Base-by-base conservation (phyloP, 768 basidiomycete genomes). In the Strobilomyces dryophilus region DNA sequence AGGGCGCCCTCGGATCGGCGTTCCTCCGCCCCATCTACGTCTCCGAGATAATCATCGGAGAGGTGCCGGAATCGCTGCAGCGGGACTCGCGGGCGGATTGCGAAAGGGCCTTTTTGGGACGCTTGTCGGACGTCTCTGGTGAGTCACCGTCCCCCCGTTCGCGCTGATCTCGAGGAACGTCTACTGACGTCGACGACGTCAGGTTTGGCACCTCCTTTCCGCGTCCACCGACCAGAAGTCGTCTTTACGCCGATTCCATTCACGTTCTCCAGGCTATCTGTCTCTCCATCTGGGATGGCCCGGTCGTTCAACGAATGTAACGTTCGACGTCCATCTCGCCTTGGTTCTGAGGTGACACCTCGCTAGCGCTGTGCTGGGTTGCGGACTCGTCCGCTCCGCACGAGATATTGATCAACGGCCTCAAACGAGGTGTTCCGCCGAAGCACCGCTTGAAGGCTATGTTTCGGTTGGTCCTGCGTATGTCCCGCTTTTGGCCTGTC, bases 331-430 rank as follows among this genome's bases (percentile, higher is more conserved):
- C 43, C 41, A 20, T 20, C 29, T 40, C 9, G 14, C 17, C 20
- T 18, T 11, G 41, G 49, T 27, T 46, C 45, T 60, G 18, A 52
- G 35, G 37, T 20, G 20, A 14, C 54, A 1, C 27, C 26, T 29
- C 47, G 27, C 40, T 63, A 91, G 90, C 88, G 0, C 66, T 92
- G 10, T 88, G 81, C 50, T 94, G 85, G 84, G 70, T 81, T 3
- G 78, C 83, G 14, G 82, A 82, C 45, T 72, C 76, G 0, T 49
- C 61, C 2, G 57, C 60, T n/a, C 54, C 71, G 6, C 65, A 71
- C 27, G 89, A 95, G 63, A 76, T 90, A 20, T 62, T 92, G 43
- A 88, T 89, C 57, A 89, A 89, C 55, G 91, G 92, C 3, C 71
- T 84, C n/a, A 85, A 80, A 61, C 83, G 91, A 42, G 91, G 91